Base-by-base conservation (phyloP, 305 asterid species). In the Fraxinus nigra region DNA sequence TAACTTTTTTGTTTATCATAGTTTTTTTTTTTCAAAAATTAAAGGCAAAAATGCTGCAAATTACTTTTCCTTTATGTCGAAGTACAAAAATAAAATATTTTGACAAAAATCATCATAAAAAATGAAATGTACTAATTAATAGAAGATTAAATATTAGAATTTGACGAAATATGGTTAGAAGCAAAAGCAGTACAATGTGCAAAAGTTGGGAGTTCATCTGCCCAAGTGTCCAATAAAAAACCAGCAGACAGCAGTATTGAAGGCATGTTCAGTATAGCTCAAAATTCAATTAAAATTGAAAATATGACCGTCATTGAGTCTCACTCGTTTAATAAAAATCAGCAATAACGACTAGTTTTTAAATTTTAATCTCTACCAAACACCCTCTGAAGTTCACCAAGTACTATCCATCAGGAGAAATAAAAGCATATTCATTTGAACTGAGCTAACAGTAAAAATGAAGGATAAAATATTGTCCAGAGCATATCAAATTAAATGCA, bases 401-500 rank as follows among this genome's bases (percentile, higher is more conserved):
- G 14, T 40, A 9, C 51, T 0, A 40, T 10, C n/a, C 54, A 46
- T 14, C 18, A 46, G 7, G 56, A 46, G 56, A 46, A 13, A 46
- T 46, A 46, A 14, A 46, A 1, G 56, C 56, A 13, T 3, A 46
- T 5, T 43, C 51, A 46, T 46, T 13, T 46, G 6, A 46, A 46
- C 3, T 10, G 14, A 40, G 13, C 14, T 9, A 40, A 9, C 48
- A 9, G 48, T 40, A 40, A 40, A 40, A 40, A 40, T 46, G 18
- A 46, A 46, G 56, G 56, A 18, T 22, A 77, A 83, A 20, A 43
- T 5, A 48, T 13, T 32, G 85, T 80, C 84, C 83, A 78, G 48
- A 85, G 78, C 81, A 84, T 74, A 84, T 81, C 80, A 78, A 81
- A 81, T 87, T 76, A 40, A 40, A 40, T 46, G 56, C 56, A 46